Percentiles rank a stretch among this genome's conserved stretches.
phyloP scores from a whole-genome alignment of 495 filamentous ascomycete species.

The Aspergillus heteromorphus region DNA sequence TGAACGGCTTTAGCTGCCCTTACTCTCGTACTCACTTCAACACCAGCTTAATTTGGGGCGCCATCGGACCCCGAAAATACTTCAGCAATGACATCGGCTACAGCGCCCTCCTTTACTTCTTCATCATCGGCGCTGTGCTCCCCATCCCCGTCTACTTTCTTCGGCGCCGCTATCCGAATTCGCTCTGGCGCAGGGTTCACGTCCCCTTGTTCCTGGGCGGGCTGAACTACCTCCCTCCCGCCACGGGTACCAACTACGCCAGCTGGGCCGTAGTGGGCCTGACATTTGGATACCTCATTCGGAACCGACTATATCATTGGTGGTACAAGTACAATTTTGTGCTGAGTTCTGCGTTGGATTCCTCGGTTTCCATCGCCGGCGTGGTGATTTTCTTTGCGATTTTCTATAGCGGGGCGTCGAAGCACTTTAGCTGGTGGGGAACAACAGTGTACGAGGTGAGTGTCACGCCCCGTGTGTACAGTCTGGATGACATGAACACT shows the following conservation, averaged over 20 bases:
- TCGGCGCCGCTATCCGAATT: constrained; percentile 29
- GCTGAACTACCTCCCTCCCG: constrained; percentile 26
- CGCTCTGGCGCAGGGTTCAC: constrained; percentile 21
- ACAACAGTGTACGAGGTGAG: constrained; percentile 59
- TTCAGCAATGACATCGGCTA: constrained; percentile 33
- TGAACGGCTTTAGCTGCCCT: constrained; percentile 83
- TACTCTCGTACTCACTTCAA: constrained; percentile 82
- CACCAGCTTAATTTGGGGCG: constrained; percentile 82
- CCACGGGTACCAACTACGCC: constrained; percentile 74
- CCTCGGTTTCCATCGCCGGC: constrained; percentile 68
- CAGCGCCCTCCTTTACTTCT: constrained; percentile 64
- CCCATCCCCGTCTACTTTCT: constrained; percentile 63
- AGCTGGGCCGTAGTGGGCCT: constrained; percentile 80
- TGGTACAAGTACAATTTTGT: constrained; percentile 89
- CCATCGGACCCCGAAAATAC: constrained; percentile 71
- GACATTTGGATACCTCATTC: constrained; percentile 56
- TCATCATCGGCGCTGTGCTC: constrained; percentile 64
- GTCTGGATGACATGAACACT: not conserved
- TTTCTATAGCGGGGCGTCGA: constrained; percentile 60
- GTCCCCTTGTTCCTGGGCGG: constrained; percentile 27
- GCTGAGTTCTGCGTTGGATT: constrained; percentile 71
- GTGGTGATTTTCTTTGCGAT: constrained; percentile 79
- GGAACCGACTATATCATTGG: constrained; percentile 57
- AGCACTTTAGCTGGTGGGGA: constrained; percentile 65
- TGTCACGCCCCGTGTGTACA: not conserved